A percentile compares a stretch with the other conserved stretches of the same genome.
Conservation (phyloP, 164 flowering plant species). For the Magnolia kwangsiensis region DNA sequence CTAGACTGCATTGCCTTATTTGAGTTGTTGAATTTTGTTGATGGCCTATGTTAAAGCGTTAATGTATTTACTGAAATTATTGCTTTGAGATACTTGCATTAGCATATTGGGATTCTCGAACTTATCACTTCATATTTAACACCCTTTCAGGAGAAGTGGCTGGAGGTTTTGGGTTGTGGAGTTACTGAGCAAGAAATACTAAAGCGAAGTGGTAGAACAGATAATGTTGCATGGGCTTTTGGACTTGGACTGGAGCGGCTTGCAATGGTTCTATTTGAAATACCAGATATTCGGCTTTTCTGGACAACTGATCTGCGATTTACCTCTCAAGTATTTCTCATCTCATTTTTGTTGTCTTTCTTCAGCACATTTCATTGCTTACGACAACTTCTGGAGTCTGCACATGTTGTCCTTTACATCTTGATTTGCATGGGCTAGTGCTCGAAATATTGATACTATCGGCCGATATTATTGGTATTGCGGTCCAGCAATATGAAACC, state of each 20-base stretch:
- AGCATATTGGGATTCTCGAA: not conserved
- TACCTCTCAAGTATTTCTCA: slow-evolving; percentile 69
- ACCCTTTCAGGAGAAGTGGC: slow-evolving; percentile 73
- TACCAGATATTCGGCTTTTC: slow-evolving; percentile 88
- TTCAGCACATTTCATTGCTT: not conserved
- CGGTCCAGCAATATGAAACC: no score
- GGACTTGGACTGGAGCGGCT: slow-evolving; percentile 95
- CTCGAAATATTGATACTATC: no score
- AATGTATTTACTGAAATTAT: not conserved
- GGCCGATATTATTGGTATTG: no score
- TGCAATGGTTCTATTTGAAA: slow-evolving; percentile 90
- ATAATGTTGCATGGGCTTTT: slow-evolving; percentile 97
- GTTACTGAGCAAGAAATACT: slow-evolving; percentile 91
- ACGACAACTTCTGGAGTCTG: not conserved
- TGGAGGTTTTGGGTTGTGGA: slow-evolving; percentile 98
- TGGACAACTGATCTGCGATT: slow-evolving; percentile 88
- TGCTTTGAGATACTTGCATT: not conserved
- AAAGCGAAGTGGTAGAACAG: slow-evolving; percentile 52
- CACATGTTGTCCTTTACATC: slow-evolving; percentile 1
- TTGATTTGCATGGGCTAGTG: not conserved
- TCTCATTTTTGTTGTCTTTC: not conserved
- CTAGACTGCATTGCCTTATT: not conserved
- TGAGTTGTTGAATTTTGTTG: not conserved
- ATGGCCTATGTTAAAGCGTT: not conserved
- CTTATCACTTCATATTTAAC: not conserved